Conservation (phyloP, 2,329 filamentous ascomycete genomes). For the Calonectria fujianensis region DNA sequence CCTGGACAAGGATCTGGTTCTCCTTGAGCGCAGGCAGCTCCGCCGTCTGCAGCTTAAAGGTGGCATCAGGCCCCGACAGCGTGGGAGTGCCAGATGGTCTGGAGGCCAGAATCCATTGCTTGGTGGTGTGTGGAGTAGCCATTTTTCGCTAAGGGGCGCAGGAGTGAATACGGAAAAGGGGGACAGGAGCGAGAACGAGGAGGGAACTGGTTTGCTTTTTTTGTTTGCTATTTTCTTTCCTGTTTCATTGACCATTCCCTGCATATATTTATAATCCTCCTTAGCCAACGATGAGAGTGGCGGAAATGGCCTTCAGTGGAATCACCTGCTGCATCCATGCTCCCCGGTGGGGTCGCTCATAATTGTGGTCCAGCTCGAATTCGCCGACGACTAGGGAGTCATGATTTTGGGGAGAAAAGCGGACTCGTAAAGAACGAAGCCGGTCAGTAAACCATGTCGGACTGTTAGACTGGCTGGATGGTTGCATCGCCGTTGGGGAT, state of each 20-base stretch:
- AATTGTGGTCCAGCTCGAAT: conserved; percentile 8
- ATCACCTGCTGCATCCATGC: conserved; percentile 11
- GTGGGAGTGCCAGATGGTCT: conserved; percentile 53
- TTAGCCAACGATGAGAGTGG: background rate
- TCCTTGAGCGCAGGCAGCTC: conserved; percentile 53
- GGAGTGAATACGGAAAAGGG: background rate
- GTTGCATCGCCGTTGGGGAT: conserved; percentile 9
- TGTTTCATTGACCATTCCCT: conserved; percentile 3
- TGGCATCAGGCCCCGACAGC: conserved; percentile 53
- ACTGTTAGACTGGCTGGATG: background rate
- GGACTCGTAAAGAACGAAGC: background rate
- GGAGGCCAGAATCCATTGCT: conserved; percentile 56
- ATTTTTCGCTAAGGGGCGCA: conserved; percentile 35
- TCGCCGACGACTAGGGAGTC: background rate
- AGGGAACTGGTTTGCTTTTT: background rate
- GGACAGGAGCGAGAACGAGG: background rate
- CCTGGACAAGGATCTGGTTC: conserved; percentile 55
- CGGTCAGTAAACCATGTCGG: background rate
- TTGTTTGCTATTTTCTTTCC: background rate
- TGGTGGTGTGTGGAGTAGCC: conserved; percentile 52
- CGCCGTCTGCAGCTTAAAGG: conserved; percentile 52
- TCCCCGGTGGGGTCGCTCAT: background rate
- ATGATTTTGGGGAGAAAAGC: background rate
- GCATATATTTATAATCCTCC: conserved; percentile 24
- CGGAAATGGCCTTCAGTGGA: background rate